Conservation (phyloP, 139 green algal species). For the Desmodesmus armatus region DNA sequence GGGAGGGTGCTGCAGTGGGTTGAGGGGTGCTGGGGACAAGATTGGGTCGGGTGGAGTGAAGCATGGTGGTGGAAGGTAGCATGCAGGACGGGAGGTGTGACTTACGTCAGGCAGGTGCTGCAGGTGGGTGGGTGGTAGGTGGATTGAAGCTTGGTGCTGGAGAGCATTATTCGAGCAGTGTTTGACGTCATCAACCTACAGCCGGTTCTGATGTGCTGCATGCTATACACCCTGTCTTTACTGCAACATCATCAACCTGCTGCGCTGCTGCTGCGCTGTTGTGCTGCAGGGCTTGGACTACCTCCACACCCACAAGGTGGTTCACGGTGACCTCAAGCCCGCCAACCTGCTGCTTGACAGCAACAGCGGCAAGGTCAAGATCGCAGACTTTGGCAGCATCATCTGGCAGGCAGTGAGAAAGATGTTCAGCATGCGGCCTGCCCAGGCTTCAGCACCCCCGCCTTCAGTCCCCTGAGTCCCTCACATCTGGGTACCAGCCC, state of each 20-base stretch:
- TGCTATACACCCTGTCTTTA: no score
- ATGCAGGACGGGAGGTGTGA: background rate
- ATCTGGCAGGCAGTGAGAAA: constrained; percentile 7
- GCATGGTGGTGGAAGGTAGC: no score
- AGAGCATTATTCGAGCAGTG: no score
- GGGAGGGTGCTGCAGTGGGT: constrained; percentile 53
- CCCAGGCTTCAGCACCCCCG: constrained; percentile 45
- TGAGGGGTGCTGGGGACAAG: background rate
- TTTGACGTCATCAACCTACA: no score
- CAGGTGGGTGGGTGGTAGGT: background rate
- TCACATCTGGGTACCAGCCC: constrained; percentile 57
- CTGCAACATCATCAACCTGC: background rate
- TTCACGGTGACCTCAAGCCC: constrained; percentile 69
- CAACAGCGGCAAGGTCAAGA: constrained; percentile 60
- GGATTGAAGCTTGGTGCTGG: background rate
- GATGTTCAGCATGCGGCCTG: constrained; percentile 43
- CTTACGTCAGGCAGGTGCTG: background rate
- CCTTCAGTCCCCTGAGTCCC: constrained; percentile 66
- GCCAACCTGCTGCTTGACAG: constrained; percentile 58
- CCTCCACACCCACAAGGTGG: constrained; percentile 60
- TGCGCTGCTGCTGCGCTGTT: background rate
- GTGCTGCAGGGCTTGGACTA: constrained; percentile 67
- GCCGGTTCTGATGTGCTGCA: no score
- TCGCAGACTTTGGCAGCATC: constrained; percentile 70
- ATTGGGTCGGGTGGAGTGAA: no score